Base-by-base conservation (phyloP, 441 rosid genomes). In the Bruguiera hainesii region DNA sequence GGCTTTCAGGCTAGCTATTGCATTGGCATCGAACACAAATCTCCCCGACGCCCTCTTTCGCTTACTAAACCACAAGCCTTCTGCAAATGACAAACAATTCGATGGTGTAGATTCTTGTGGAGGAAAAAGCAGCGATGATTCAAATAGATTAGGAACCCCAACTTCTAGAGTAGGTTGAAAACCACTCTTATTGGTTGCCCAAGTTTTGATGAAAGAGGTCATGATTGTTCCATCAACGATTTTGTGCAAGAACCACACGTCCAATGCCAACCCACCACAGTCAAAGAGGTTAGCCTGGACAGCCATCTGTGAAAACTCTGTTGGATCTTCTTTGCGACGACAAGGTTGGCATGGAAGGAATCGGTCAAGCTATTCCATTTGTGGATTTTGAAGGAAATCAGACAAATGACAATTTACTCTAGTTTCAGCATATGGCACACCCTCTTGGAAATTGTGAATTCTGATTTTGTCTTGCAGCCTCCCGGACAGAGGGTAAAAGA, bases 181-280 rank as follows among this genome's bases (percentile, higher is more conserved):
- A 8, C 73, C 63, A 20, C 68, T 4, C 0, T 50, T 7, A 59
- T 23, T 52, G 30, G 77, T 66, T 35, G 77, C 69, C 78, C 78
- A 71, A 21, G 18, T 62, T 10, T 64, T 39, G 10, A 75, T 29
- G n/a, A 75, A 71, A 5, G 72, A 37, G 30, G 56, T 63, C 2
- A 50, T 50, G 0, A 66, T 66, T 35, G 20, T 19, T 56, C 56
- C 69, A 29, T 75, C 79, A 23, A 19, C 52, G 52, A 66, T 58
- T 52, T 70, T 71, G 69, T 75, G 75, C 11, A 63, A 37, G 29
- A 63, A 66, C 48, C 56, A 20, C 65, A 56, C 9, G 7, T 72
- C 78, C 13, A 75, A 15, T 0, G 68, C 78, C n/a, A 63, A 33
- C 48, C 75, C 79, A 8, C 79, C 75, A 20, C 69, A 67, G 26